These are phyloP conservation scores for Linum tenue DNA, from an alignment of 345 rosid genomes.

Conservation along the genomic window DNA sequence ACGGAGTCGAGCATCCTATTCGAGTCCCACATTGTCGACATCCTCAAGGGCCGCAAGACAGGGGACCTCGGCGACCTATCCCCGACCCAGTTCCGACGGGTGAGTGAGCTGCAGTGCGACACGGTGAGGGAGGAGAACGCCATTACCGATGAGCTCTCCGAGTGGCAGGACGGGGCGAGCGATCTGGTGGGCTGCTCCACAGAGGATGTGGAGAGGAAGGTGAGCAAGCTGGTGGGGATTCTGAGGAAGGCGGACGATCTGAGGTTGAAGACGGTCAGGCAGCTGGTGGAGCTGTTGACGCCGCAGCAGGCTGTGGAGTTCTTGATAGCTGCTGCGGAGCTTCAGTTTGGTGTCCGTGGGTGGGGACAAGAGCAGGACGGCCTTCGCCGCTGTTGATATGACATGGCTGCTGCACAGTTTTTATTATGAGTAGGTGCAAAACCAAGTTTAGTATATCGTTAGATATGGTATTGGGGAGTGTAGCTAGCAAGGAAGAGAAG, in stretches of 20 bases:
- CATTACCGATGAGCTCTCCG: constrained; percentile 53
- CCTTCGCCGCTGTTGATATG: not conserved
- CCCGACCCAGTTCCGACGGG: constrained; percentile 68
- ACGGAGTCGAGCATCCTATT: constrained; percentile 71
- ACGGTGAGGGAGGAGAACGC: constrained; percentile 80
- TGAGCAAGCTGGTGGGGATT: constrained; percentile 33
- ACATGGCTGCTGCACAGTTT: no score
- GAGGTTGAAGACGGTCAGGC: constrained; percentile 42
- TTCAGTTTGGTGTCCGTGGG: constrained; percentile 52
- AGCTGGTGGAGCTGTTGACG: constrained; percentile 46
- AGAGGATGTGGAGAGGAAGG: constrained; percentile 24
- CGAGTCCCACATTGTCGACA: constrained; percentile 65
- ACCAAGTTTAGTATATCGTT: no score
- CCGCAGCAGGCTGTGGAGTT: constrained; percentile 70
- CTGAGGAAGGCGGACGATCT: constrained; percentile 61
- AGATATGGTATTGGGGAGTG: no score
- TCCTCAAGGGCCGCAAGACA: constrained; percentile 48
- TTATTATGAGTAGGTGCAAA: no score
- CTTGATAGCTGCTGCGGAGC: constrained; percentile 58
- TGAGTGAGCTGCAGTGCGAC: constrained; percentile 82
- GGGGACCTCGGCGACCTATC: constrained; percentile 86
- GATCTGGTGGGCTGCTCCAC: constrained; percentile 27
- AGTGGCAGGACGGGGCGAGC: constrained; percentile 66
- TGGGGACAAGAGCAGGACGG: constrained; percentile 57
- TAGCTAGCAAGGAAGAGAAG: no score